phyloP scores from a whole-genome alignment of 2,329 filamentous ascomycete genomes.

The Ophiostoma perfectum region DNA sequence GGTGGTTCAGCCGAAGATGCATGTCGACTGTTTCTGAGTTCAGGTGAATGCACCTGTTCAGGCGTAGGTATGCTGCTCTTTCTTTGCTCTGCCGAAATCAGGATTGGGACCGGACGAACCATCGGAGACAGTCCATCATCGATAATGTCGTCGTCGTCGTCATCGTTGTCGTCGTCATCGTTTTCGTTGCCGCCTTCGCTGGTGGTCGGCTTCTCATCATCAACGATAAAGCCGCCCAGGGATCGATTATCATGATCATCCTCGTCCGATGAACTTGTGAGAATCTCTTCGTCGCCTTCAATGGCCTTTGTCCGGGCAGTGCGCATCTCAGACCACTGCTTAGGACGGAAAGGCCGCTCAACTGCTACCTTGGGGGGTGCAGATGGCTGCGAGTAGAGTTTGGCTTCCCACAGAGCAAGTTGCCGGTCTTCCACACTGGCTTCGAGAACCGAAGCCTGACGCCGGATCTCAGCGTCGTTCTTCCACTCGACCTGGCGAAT shows the following conservation, averaged over 20 bases:
- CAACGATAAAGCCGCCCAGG: neutral
- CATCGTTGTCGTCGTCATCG: neutral
- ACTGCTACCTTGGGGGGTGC: constrained; percentile 22
- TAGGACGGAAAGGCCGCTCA: neutral
- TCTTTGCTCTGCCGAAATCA: neutral
- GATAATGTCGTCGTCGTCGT: neutral
- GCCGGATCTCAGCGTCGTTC: constrained; percentile 46
- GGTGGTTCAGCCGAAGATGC: neutral
- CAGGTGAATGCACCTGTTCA: neutral
- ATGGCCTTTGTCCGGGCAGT: neutral
- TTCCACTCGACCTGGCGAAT: constrained; percentile 50
- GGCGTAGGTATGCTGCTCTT: neutral
- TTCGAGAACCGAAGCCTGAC: constrained; percentile 56
- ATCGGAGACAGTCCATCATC: neutral
- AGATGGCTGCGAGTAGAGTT: constrained; percentile 36
- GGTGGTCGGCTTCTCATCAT: neutral
- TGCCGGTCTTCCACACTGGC: constrained; percentile 58
- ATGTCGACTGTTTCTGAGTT: neutral
- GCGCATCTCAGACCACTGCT: neutral
- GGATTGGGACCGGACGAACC: neutral
- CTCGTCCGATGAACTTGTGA: constrained; percentile 42
- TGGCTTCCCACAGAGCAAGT: constrained; percentile 45
- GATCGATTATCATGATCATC: constrained; percentile 1
- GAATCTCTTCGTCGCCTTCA: constrained; percentile 41
- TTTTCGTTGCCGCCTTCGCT: neutral